A percentile compares a stretch with the other conserved stretches of the same genome.
Evolutionary conservation across 805 yeast species (phyloP).

Genomic region (Candida verbasci): DNA sequence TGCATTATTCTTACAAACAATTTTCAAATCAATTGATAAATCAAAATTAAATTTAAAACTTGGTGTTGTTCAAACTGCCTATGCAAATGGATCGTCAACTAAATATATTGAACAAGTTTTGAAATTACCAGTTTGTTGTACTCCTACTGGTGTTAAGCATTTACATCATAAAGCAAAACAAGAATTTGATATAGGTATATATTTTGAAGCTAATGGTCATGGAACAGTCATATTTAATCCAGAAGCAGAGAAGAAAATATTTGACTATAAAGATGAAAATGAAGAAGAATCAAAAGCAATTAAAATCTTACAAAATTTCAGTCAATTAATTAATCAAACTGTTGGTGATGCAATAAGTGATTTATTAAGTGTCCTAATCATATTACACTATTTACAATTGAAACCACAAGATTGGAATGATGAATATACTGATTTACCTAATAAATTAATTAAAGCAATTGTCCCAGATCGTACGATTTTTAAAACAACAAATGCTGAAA

Average conservation of each 20-base stretch:
- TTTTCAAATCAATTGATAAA: constrained; percentile 44
- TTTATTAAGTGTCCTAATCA: constrained; percentile 68
- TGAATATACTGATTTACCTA: constrained; percentile 82
- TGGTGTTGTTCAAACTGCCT: constrained; percentile 96
- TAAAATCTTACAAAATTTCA: constrained; percentile 52
- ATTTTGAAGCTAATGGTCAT: constrained; percentile 99
- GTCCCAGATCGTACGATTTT: constrained; percentile 80
- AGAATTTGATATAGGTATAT: constrained; percentile 83
- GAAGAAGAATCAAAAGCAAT: constrained; percentile 48
- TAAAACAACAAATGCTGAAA: constrained; percentile 86
- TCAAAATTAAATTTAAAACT: constrained; percentile 39
- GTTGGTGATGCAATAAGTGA: constrained; percentile 99
- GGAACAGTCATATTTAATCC: constrained; percentile 87
- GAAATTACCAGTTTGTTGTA: constrained; percentile 75
- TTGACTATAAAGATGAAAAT: constrained; percentile 27
- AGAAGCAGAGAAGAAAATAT: constrained; percentile 34
- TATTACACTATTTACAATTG: constrained; percentile 52
- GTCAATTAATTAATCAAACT: constrained; percentile 83
- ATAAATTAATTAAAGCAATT: constrained; percentile 71
- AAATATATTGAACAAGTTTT: constrained; percentile 57
- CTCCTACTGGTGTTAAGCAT: constrained; percentile 96
- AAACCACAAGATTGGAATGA: constrained; percentile 69
- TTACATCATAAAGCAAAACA: constrained; percentile 86
- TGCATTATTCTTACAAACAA: constrained; percentile 60
- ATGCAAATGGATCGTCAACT: constrained; percentile 93